These are phyloP conservation scores for Chloris gayana DNA, from an alignment of 176 grass and related monocot genomes.

Conservation along the genomic window DNA sequence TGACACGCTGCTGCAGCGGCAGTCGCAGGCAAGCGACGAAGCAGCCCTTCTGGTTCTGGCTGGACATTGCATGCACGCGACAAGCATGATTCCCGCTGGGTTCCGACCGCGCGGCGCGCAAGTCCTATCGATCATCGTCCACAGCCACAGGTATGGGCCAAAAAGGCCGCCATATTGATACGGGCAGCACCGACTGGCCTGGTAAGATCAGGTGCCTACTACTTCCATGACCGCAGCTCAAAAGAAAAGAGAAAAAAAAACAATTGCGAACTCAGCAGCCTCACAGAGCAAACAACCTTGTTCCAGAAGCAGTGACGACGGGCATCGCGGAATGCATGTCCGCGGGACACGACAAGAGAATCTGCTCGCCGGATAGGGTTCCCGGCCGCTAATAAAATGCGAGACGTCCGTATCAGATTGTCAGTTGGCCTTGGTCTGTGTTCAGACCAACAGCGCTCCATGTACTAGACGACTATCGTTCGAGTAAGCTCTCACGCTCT, in stretches of 20 bases:
- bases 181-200: not conserved
- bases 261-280: not conserved
- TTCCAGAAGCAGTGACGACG: not conserved
- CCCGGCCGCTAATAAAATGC: not conserved
- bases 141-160: no score
- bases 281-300: not conserved
- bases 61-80: not conserved
- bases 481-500: not conserved
- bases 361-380: not conserved
- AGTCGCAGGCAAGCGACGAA: not conserved
- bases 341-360: not conserved
- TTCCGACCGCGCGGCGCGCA: not conserved
- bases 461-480: slow-evolving; percentile 13
- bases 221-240: no score
- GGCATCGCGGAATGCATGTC: not conserved
- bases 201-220: no score
- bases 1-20: not conserved
- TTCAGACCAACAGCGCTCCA: not conserved
- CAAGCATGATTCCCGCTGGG: slow-evolving; percentile 10
- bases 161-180: not conserved
- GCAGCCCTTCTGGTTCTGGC: not conserved
- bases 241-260: no score
- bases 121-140: no score
- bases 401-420: not conserved
- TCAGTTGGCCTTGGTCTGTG: not conserved